Conservation (phyloP, 345 rosid species). For the Brassica napus region Da-Ae NC_063452.1:55271501-55272000, state of each 20-base stretch:
- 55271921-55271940: constrained; percentile 67
- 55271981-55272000: constrained; percentile 78
- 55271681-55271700: constrained; percentile 77
- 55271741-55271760: constrained; percentile 59
- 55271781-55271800: constrained; percentile 82
- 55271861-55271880: constrained; percentile 81
- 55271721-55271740: constrained; percentile 60
- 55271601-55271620: constrained; percentile 74
- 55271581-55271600: constrained; percentile 42
- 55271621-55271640: constrained; percentile 82
- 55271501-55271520: background rate
- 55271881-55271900: constrained; percentile 94
- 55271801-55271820: constrained; percentile 71
- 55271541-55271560: constrained; percentile 2
- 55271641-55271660: constrained; percentile 78
- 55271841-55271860: constrained; percentile 75
- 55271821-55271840: constrained; percentile 64
- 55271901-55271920: constrained; percentile 56
- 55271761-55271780: constrained; percentile 55
- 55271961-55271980: constrained; percentile 60
- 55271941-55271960: constrained; percentile 71
- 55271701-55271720: constrained; percentile 87
- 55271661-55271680: constrained; percentile 66
- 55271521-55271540: background rate
- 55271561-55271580: constrained; percentile 35